phyloP scores from a whole-genome alignment of 768 basidiomycete genomes.

The Agrocybe pediades region DNA sequence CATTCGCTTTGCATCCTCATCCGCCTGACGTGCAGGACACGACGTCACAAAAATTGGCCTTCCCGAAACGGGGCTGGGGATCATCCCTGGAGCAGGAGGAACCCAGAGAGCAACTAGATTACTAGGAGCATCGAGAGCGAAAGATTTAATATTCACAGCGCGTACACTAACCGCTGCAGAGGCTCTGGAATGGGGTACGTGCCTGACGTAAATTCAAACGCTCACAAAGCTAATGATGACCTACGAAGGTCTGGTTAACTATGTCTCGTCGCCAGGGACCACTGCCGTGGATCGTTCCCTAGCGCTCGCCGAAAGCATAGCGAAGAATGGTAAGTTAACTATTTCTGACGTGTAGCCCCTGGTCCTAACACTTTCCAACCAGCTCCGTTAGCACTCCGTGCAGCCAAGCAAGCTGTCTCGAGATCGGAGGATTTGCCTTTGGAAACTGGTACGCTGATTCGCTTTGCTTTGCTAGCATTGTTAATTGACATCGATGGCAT shows the following conservation, averaged over 20 bases:
- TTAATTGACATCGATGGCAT: background rate
- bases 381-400: conserved; percentile 88
- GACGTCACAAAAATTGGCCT: conserved; percentile 84
- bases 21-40: conserved; percentile 40
- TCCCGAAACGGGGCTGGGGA: conserved; percentile 76
- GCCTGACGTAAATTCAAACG: background rate
- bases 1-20: background rate
- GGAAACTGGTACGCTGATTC: conserved; percentile 58
- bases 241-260: conserved; percentile 75
- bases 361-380: background rate
- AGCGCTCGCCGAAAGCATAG: conserved; percentile 65
- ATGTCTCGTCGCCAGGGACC: conserved; percentile 62
- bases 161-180: conserved; percentile 65
- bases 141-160: conserved; percentile 86
- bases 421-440: conserved; percentile 77
- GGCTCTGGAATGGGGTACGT: conserved; percentile 70
- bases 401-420: conserved; percentile 85
- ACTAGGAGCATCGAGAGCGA: conserved; percentile 78
- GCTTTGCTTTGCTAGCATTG: background rate
- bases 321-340: conserved; percentile 62
- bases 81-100: conserved; percentile 91
- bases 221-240: conserved; percentile 1
- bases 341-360: background rate
- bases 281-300: conserved; percentile 74
- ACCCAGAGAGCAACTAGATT: conserved; percentile 83